Base-by-base conservation (phyloP, 768 basidiomycete genomes). In the Melanogaster broomeanus region DNA sequence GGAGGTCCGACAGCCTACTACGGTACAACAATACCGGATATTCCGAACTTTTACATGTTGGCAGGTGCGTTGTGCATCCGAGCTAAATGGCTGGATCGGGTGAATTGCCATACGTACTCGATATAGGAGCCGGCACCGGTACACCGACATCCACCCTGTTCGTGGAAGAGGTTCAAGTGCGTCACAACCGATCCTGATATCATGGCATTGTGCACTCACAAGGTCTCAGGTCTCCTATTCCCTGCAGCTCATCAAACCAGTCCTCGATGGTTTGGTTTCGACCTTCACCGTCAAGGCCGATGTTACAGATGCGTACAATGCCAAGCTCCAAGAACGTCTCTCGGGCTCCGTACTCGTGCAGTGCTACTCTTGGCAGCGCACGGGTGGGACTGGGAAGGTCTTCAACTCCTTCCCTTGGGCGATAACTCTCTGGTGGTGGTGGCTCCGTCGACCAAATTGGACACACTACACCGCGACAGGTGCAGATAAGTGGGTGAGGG, bases 311-410 rank as follows among this genome's bases (percentile, higher is more conserved):
- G 55, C 55, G 10, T 65, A 66, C 49, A 71, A 72, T 19, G 54
- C 38, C 27, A 54, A 48, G 15, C 35, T 65, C 21, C 60, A 66
- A 43, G 45, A 41, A 40, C 43, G 55, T 4, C 6, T 66, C 6
- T 55, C 61, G 30, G 57, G 35, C 13, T 56, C 55, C 8, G 56
- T 60, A 42, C 68, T 66, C 18, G 34, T 61, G 30, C 57, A 65
- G 9, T 77, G 74, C 53, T 44, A 55, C 18, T 76, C 77, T 12
- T 79, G 75, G 75, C 74, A 77, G 54, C 71, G 72, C 2, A 61
- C 60, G 1, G 66, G 65, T 8, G 64, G 69, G 6, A 64, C 47
- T 6, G 77, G 77, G 4, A 77, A 72, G 51, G 57, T 71, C 7
- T 68, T 64, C 27, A 65, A 59, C 42, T 67, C 72, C 6, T 79